Percentiles rank a stretch among this genome's conserved stretches.
phyloP scores from a whole-genome alignment of 2,329 filamentous ascomycete species.

The Pseudocercospora vitis region DNA sequence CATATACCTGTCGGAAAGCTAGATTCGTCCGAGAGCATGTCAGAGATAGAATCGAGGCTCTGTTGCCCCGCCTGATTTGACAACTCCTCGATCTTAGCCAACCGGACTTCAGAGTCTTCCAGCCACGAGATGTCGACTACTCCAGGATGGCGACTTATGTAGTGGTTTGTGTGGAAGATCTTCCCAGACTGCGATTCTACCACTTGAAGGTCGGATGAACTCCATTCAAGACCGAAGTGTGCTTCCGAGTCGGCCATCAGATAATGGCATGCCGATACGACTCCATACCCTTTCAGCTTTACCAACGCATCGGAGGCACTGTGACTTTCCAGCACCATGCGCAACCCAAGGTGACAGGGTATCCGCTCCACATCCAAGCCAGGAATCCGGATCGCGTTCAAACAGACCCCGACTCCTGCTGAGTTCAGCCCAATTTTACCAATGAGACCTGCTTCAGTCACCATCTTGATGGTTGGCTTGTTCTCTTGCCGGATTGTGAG shows the following conservation, averaged over 20 bases:
- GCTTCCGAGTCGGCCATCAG: constrained; percentile 52
- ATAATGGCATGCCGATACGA: constrained; percentile 57
- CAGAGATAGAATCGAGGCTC: not conserved
- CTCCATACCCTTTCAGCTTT: constrained; percentile 47
- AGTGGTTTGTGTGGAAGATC: constrained; percentile 49
- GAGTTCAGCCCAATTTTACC: constrained; percentile 67
- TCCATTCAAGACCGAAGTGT: constrained; percentile 54
- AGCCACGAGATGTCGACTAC: constrained; percentile 47
- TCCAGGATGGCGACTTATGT: constrained; percentile 41
- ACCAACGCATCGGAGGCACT: constrained; percentile 50
- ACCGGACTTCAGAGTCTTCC: constrained; percentile 42
- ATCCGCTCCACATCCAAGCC: constrained; percentile 55
- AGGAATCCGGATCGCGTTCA: constrained; percentile 62
- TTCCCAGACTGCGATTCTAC: constrained; percentile 38
- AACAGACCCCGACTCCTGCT: constrained; percentile 57
- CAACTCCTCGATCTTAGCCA: constrained; percentile 41
- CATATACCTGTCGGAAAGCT: constrained; percentile 42
- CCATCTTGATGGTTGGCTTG: constrained; percentile 54
- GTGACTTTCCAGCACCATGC: constrained; percentile 55
- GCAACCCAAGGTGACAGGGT: constrained; percentile 62
- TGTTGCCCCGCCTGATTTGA: constrained; percentile 18
- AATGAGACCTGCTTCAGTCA: constrained; percentile 62
- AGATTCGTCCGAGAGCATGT: constrained; percentile 30
- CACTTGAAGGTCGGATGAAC: constrained; percentile 36
- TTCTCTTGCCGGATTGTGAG: constrained; percentile 47